Evolutionary conservation across 2,329 filamentous ascomycete species (phyloP), one percentile per base, ranked within the genome.

Genomic region (Talaromyces rugulosus): DNA sequence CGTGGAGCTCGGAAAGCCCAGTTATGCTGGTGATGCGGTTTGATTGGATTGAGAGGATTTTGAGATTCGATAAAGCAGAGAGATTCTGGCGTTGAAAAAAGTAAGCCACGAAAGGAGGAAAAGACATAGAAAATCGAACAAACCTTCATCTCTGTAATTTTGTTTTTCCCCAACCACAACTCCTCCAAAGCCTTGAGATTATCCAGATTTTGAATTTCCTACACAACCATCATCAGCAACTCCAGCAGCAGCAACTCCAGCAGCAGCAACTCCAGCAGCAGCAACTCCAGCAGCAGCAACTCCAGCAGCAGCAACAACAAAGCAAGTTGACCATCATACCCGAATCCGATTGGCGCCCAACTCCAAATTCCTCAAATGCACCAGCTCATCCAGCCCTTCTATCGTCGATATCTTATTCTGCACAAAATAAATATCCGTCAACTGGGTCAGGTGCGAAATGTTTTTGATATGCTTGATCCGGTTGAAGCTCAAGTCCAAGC

Each of bases 391-490:
- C 9, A 99, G 80, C 14, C 89, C 89, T 71, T 98, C 94, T 69
- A 99, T 97, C 60, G 82, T 87, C 67, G 85, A 84, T 72, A 99
- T 96, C 76, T 95, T 95, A 78, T 99, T 98, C 72, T 96, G 91
- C 56, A 98, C 92, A 69, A 99, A 90, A 75, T 90, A 99, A 3
- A 99, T 75, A 68, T 98, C 92, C 65, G 84, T 89, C 62, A 98
- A 83, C 59, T 92, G 84, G 27, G 80, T 88, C 63, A 99, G 80
- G 70, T 94, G 89, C 62, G 84, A 84, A 66, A 98, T 80, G 70
- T 94, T 87, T 77, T 96, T 96, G 80, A 99, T 96, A 77, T 97
- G 93, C 76, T 96, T 97, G 80, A 99, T 94, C 81, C 98, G 98
- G 82, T 99, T 99, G 85, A 97, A 99, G 75, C 91, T 96, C 58